Base-by-base conservation (phyloP, 164 flowering plant species). In the Pachysandra terminalis region DNA sequence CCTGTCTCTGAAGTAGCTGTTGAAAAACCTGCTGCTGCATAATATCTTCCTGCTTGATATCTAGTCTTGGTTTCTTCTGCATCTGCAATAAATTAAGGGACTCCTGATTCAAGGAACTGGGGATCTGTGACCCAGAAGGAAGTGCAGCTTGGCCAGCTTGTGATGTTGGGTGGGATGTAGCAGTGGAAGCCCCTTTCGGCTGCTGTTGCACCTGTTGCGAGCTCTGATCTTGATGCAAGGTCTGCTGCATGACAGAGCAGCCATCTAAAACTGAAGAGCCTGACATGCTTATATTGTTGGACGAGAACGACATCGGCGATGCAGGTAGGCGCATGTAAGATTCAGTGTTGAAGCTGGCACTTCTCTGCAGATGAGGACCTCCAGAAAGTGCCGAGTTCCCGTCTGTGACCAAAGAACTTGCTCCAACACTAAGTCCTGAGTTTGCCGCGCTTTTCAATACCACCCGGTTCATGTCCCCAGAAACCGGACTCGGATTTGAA, bases 401-500 rank as follows among this genome's bases (percentile, higher is more conserved):
- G 83, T 92, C 98, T 53, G 99, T 90, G 25, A 92, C 97, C 78
- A 92, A 74, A 14, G 99, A 95, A 76, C 97, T 90, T 28, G 96
- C 98, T 57, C 96, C 97, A 71, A 89, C 86, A 80, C 99, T 90
- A 7, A 93, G 94, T 48, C 93, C 98, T 1, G 99, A 93, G 80
- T 79, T 91, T 59, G 85, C 90, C 59, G 85, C 85, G 71, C 91
- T 83, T 68, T 84, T 88, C 70, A 88, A 73, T 22, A 80, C 78
- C 22, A 79, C 73, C 67, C 85, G 88, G 70, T 81, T 84, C 81
- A 86, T 74, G 70, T 89, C 99, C 68, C 90, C 97, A 27, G 94
- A 85, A 65, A 75, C 77, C 0, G 87, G 86, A 26, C 79, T 85
- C 64, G 81, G 70, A 73, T 73, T 82, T 7, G 87, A 79, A 57